These are phyloP conservation scores for Rhizopogon salebrosus DNA, from an alignment of 768 basidiomycete species.

Conservation along the genomic window DNA sequence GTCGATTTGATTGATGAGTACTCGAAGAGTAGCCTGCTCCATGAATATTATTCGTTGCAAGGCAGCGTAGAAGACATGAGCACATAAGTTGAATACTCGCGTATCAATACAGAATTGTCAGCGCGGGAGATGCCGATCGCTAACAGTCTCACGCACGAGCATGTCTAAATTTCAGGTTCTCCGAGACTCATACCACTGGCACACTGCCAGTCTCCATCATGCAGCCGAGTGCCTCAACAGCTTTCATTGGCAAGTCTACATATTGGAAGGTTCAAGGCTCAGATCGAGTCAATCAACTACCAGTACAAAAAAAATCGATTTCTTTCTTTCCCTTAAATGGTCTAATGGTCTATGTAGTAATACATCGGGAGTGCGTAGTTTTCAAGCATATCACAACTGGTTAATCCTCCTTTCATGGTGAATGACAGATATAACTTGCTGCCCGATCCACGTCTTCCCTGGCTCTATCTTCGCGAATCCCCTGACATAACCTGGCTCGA, in stretches of 20 bases:
- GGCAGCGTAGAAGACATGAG: background rate
- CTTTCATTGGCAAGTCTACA: too few species aligned
- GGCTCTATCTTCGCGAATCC: constrained; percentile 62
- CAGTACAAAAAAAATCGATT: background rate
- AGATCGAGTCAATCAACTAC: too few species aligned
- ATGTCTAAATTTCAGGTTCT: too few species aligned
- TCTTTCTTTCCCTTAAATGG: background rate
- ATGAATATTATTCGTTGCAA: background rate
- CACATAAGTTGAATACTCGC: too few species aligned
- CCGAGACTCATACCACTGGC: too few species aligned
- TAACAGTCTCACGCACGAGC: too few species aligned
- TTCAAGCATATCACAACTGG: constrained; percentile 5
- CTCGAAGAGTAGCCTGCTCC: constrained; percentile 27
- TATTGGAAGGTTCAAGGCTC: too few species aligned
- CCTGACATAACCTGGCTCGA: constrained; percentile 84
- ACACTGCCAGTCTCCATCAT: too few species aligned
- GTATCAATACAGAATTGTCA: too few species aligned
- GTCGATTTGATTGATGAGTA: constrained; percentile 58
- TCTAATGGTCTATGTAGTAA: too few species aligned
- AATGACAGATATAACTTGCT: constrained; percentile 59
- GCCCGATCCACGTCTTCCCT: constrained; percentile 71
- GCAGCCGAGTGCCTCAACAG: too few species aligned
- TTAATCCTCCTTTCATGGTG: constrained; percentile 24
- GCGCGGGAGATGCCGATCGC: too few species aligned
- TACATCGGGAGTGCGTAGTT: background rate